Evolutionary conservation across 2,329 filamentous ascomycete genomes (phyloP).

Genomic region (Cercospora sojina): DNA sequence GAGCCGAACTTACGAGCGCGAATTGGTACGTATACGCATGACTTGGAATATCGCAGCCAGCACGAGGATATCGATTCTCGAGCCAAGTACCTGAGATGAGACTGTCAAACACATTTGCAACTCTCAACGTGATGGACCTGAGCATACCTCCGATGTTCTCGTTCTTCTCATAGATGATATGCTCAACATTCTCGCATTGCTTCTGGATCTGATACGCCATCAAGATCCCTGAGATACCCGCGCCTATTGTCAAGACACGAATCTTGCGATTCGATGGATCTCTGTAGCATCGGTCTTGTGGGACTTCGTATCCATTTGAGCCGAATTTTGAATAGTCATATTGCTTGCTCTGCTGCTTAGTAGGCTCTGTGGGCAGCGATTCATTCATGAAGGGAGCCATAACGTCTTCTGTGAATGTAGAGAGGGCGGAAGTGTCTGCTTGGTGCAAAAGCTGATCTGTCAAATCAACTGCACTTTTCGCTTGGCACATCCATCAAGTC

Average conservation of each 20-base stretch:
- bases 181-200: slow-evolving; percentile 46
- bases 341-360: slow-evolving; percentile 28
- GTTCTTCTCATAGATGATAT: slow-evolving; percentile 52
- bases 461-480: not conserved
- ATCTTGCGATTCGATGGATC: slow-evolving; percentile 46
- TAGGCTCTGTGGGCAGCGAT: not conserved
- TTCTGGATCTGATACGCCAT: slow-evolving; percentile 52
- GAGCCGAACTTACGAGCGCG: not conserved
- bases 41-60: slow-evolving; percentile 48
- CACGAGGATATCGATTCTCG: slow-evolving; percentile 42
- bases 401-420: not conserved
- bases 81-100: slow-evolving; percentile 43
- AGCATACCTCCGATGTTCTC: slow-evolving; percentile 36
- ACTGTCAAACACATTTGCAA: slow-evolving; percentile 13
- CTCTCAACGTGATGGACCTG: not conserved
- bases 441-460: not conserved
- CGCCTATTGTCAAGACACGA: slow-evolving; percentile 51
- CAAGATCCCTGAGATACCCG: slow-evolving; percentile 49
- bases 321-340: slow-evolving; percentile 48
- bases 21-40: slow-evolving; percentile 29
- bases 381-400: not conserved
- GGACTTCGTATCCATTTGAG: slow-evolving; percentile 43
- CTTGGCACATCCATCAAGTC: not conserved
- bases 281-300: slow-evolving; percentile 34
- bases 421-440: not conserved